These are phyloP conservation scores for Paraconiothyrium brasiliense DNA, from an alignment of 2,329 filamentous ascomycete species.

Conservation along the genomic window DNA sequence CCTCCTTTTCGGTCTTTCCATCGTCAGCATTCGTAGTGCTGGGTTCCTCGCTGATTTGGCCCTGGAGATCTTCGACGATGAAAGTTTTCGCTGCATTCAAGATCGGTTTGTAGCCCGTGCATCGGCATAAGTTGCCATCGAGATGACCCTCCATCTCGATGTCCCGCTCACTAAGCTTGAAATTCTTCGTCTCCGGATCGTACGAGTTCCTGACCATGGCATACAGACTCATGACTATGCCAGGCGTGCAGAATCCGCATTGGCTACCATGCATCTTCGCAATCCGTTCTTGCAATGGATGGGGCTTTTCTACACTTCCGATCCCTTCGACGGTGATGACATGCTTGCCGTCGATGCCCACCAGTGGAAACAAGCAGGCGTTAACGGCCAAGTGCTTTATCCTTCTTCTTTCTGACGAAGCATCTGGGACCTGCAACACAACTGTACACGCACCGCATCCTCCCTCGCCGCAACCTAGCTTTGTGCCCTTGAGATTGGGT, in stretches of 20 bases:
- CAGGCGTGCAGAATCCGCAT: slow-evolving; percentile 93
- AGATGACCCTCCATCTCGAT: slow-evolving; percentile 64
- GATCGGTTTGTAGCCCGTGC: slow-evolving; percentile 92
- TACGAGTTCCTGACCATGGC: slow-evolving; percentile 80
- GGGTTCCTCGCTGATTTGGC: slow-evolving; percentile 59
- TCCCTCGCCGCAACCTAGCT: slow-evolving; percentile 93
- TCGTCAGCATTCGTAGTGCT: slow-evolving; percentile 59
- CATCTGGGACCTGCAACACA: slow-evolving; percentile 59
- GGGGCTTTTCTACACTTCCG: slow-evolving; percentile 82
- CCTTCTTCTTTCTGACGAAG: slow-evolving; percentile 79
- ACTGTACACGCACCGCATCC: slow-evolving; percentile 96
- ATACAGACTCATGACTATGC: slow-evolving; percentile 93
- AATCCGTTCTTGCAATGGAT: slow-evolving; percentile 88
- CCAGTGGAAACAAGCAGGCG: slow-evolving; percentile 88
- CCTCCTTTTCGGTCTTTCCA: slow-evolving; percentile 37
- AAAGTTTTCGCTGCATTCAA: slow-evolving; percentile 93
- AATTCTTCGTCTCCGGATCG: slow-evolving; percentile 45
- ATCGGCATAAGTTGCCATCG: slow-evolving; percentile 92
- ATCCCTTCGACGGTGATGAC: slow-evolving; percentile 97
- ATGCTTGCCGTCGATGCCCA: slow-evolving; percentile 94
- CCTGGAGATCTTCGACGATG: slow-evolving; percentile 62
- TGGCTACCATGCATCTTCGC: slow-evolving; percentile 91
- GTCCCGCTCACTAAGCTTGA: slow-evolving; percentile 45
- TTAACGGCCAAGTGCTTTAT: slow-evolving; percentile 97
- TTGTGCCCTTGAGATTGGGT: slow-evolving; percentile 93